These are phyloP conservation scores for Prinsepia uniflora DNA, from an alignment of 306 rosid species.

Conservation along the genomic window DNA sequence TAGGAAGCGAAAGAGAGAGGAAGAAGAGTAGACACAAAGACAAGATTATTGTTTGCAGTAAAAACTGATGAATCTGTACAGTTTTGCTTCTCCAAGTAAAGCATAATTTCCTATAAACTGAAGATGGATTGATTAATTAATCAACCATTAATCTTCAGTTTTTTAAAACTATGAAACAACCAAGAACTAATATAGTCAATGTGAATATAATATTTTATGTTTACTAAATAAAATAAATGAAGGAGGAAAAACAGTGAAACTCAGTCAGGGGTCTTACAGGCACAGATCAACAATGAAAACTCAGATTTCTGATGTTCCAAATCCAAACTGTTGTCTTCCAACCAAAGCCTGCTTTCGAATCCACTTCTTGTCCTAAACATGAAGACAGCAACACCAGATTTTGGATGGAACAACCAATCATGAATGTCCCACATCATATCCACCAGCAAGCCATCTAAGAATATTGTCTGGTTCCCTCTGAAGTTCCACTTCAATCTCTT, in stretches of 20 bases:
- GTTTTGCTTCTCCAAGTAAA: conserved; percentile 1
- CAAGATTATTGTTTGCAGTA: conserved; percentile 1
- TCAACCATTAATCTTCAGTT: background rate
- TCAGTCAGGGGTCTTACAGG: conserved; percentile 56
- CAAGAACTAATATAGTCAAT: conserved; percentile 5
- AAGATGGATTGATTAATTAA: background rate
- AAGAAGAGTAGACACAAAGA: background rate
- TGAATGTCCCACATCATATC: conserved; percentile 98
- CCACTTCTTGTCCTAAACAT: conserved; percentile 89
- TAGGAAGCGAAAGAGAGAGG: background rate
- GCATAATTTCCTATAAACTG: background rate
- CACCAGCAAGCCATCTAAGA: conserved; percentile 76
- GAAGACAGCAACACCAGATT: conserved; percentile 49
- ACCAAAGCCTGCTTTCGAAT: conserved; percentile 72
- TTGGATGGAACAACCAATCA: conserved; percentile 69
- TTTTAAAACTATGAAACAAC: background rate
- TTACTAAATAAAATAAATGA: conserved; percentile 21
- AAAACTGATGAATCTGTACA: conserved; percentile 19
- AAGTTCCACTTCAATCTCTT: conserved; percentile 84
- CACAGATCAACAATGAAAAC: conserved; percentile 68
- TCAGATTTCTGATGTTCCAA: conserved; percentile 43
- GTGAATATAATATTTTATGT: conserved; percentile 19
- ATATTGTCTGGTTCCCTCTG: conserved; percentile 82
- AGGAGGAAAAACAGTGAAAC: conserved; percentile 10
- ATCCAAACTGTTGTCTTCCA: conserved; percentile 63